phyloP scores from a whole-genome alignment of 805 yeast genomes.

The Yarrowia divulgata region DNA sequence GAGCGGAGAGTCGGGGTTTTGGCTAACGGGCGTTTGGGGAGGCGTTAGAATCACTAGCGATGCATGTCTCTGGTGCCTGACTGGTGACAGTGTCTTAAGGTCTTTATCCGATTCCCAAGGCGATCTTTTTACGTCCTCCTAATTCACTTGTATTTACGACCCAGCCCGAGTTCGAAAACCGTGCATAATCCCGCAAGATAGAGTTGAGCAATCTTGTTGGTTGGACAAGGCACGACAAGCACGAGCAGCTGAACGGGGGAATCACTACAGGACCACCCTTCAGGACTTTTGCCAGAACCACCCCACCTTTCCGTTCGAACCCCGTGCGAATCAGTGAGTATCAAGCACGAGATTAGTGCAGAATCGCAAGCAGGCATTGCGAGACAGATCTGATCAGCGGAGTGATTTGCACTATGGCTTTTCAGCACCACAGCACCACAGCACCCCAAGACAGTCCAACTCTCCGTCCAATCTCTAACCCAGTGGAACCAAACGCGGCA shows the following conservation, averaged over 20 bases:
- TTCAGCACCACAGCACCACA: background rate
- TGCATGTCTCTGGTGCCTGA: no score
- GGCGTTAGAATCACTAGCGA: no score
- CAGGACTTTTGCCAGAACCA: background rate
- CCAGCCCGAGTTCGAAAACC: background rate
- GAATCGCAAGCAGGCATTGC: no score
- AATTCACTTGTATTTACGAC: no score
- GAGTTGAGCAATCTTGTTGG: constrained; percentile 34
- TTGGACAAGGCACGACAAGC: background rate
- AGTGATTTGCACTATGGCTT: no score
- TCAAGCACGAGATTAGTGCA: background rate
- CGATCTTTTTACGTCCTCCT: no score
- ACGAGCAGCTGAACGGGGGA: background rate
- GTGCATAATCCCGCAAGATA: constrained; percentile 38
- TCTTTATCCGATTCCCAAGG: no score
- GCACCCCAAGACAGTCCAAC: background rate
- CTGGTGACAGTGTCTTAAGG: no score
- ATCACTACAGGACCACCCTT: background rate
- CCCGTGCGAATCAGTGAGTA: constrained; percentile 21
- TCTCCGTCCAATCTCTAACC: constrained; percentile 14
- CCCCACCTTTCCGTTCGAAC: no score
- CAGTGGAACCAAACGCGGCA: constrained; percentile 25
- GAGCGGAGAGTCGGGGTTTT: background rate
- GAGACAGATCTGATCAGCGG: no score
- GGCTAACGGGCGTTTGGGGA: no score